These are phyloP conservation scores for Trichosanthes truncata DNA, from an alignment of 306 rosid genomes.

Conservation along the genomic window DNA sequence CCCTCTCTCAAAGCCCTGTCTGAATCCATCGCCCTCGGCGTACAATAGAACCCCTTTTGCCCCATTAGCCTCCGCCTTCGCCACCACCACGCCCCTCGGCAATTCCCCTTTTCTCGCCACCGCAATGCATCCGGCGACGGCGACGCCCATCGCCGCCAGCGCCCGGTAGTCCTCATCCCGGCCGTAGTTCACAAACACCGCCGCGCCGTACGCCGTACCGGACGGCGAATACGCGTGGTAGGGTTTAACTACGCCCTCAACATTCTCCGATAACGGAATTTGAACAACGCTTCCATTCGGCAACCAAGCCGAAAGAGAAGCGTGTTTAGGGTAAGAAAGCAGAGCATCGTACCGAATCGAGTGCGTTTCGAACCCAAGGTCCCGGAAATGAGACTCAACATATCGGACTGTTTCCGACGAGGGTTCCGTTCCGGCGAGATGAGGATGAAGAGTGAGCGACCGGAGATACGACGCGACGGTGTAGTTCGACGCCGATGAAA, in stretches of 20 bases:
- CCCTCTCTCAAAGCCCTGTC: conserved; percentile 84
- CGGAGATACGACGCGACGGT: conserved; percentile 70
- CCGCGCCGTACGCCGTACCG: conserved; percentile 41
- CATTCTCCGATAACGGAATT: conserved; percentile 27
- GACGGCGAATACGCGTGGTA: conserved; percentile 96
- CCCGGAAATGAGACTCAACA: conserved; percentile 40
- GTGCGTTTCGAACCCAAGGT: conserved; percentile 40
- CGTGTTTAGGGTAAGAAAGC: conserved; percentile 61
- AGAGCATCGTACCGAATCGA: conserved; percentile 35
- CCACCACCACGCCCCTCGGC: conserved; percentile 47
- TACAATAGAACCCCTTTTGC: conserved; percentile 61
- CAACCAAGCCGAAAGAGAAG: conserved; percentile 51
- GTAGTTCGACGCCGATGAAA: conserved; percentile 53
- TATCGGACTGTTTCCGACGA: conserved; percentile 27
- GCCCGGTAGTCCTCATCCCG: conserved; percentile 51
- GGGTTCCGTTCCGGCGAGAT: conserved; percentile 81
- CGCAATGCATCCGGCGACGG: conserved; percentile 62
- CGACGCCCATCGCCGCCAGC: conserved; percentile 35
- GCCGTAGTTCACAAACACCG: conserved; percentile 70
- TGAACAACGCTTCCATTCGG: conserved; percentile 23
- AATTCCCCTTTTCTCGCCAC: conserved; percentile 46
- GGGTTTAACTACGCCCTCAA: conserved; percentile 34
- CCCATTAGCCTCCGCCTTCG: conserved; percentile 62
- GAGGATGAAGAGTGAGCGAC: conserved; percentile 67
- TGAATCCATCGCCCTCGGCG: conserved; percentile 34